These are phyloP conservation scores for Ganoderma meredithae DNA, from an alignment of 1,284 basidiomycete genomes.

Conservation along the genomic window DNA sequence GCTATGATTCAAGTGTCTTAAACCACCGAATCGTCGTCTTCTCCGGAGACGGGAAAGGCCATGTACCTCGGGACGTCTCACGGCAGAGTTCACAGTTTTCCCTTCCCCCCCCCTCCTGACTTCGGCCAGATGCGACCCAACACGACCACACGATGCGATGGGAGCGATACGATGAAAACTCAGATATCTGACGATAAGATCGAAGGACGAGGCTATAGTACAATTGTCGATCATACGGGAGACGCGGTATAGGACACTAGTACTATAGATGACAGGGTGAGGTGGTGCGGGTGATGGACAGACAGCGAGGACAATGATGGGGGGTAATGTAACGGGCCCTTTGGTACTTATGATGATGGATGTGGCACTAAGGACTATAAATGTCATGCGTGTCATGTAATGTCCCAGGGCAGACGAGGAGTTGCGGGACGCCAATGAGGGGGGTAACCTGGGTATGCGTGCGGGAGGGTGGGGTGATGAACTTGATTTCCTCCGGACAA, in stretches of 20 bases:
- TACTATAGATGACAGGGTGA: not conserved
- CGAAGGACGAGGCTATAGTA: slow-evolving; percentile 6
- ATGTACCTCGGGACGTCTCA: not conserved
- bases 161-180: not conserved
- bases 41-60: not conserved
- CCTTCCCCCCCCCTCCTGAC: not conserved
- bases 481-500: slow-evolving; percentile 2
- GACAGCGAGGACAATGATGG: not conserved
- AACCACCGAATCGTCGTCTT: not conserved
- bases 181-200: not conserved
- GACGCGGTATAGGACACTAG: slow-evolving; percentile 6
- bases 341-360: not conserved
- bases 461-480: not conserved
- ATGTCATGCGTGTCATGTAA: not conserved
- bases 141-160: not conserved
- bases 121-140: not conserved
- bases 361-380: not conserved
- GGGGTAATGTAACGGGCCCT: not conserved
- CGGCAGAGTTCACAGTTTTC: not conserved
- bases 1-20: not conserved
- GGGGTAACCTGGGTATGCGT: not conserved
- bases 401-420: not conserved
- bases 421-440: not conserved
- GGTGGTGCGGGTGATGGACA: not conserved
- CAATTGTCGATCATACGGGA: slow-evolving; percentile 9